Evolutionary conservation across 768 basidiomycete genomes (phyloP), one percentile per base, ranked within the genome.

Genomic region (Baorangia bicolor): DNA sequence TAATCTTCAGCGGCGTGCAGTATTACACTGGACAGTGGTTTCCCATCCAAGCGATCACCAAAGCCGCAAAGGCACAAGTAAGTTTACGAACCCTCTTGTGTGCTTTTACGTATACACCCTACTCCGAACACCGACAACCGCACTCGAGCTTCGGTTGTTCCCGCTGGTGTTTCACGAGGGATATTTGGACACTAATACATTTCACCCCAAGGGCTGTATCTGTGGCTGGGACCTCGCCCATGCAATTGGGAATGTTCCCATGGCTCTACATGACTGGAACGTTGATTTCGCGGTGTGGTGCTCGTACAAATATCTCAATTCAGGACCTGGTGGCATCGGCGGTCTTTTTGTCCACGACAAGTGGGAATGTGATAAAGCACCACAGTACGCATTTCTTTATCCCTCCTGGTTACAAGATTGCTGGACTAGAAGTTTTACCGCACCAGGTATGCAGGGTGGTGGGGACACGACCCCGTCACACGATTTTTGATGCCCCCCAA

Each of bases 201-300:
- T 59, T 50, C 41, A 14, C 44, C 40, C 25, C n/a, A 55, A 96
- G 94, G 94, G 94, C 42, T 94, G 92, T 59, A 84, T 95, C 56
- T 90, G 94, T 66, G 96, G 94, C 38, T 95, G 94, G 85, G 96
- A 99, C 76, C 85, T 98, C 16, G 97, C 97, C 9, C 97, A 99
- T 72, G 96, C 90, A 7, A 81, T 87, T 42, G 97, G 96, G 45
- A 99, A 99, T 72, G 92, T 98, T 34, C 90, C 92, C 35, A 73
- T 96, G 63, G 77, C 82, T 45, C 77, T 99, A 60, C 92, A 96
- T 70, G 90, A 94, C 56, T 99, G 97, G 96, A 77, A 83, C 61
- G 89, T 92, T 63, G 97, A 99, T 72, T 98, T 98, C 69, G 97
- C 96, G 4, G 95, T 95, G 34, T 98, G 96, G 93, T 99, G 97